Evolutionary conservation across 495 filamentous ascomycete genomes (phyloP), one percentile per base, ranked within the genome.

Genomic region (Neurospora sp.): DNA sequence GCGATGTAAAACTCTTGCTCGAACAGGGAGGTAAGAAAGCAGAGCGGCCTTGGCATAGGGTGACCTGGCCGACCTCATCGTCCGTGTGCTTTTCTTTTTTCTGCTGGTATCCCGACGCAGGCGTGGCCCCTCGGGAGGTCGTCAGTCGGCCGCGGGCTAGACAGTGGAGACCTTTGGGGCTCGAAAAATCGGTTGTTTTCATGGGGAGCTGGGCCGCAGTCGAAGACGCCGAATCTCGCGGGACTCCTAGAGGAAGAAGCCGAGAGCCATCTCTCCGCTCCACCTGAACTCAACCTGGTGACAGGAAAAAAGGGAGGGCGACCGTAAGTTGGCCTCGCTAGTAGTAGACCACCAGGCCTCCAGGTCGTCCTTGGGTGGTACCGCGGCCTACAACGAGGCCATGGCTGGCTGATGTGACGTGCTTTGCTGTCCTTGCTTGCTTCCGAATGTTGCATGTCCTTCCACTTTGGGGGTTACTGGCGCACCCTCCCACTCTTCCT

Each of bases 341-440:
- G 27, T 18, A 66, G 27, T 66, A 66, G 54, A 66, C 54, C 27
- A 66, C 14, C 27, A 66, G 54, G 54, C 27, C 27, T 66, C 54
- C 54, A 35, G 54, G 27, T 66, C 54, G 14, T 66, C 54, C 27
- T 66, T 66, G 54, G 54, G 54, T 66, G 54, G 54, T 66, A 66
- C 54, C 54, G 54, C 54, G 54, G 54, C 54, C 54, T 35, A 66
- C 27, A 66, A 66, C 54, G 54, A 66, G 54, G 54, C 54, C 54
- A 66, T 66, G 54, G 54, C 54, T 66, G 54, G 54, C 54, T 66
- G 39, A 74, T 71, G 73, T 75, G 73, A 77, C 75, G 70, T 78
- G 73, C 77, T 74, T 75, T 60, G 73, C 70, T 77, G 71, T 75
- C 71, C 69, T 38, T 74, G 39, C 74, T 69, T 14, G 74, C 72